Base-by-base conservation (phyloP, 257 asterid species). In the Solanum phureja region DNA sequence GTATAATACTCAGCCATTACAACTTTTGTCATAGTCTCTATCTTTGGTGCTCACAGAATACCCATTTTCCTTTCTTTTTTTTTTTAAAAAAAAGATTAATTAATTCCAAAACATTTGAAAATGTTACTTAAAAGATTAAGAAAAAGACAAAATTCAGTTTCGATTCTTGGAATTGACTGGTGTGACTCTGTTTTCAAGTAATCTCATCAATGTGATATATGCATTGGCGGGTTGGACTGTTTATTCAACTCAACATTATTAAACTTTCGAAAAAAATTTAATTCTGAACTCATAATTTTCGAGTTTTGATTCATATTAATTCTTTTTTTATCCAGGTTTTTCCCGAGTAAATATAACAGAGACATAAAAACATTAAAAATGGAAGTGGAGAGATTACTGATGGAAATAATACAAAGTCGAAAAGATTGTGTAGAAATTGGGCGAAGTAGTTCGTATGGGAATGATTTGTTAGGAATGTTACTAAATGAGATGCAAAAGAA, bases 381-480 rank as follows among this genome's bases (percentile, higher is more conserved):
- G 74, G 98, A 97, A 87, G 98, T 97, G 84, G 99, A 97, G 92
- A 91, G 92, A 83, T 84, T 91, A 46, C 6, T 97, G 58, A 95
- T 97, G 99, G 98, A 97, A 91, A 97, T 97, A 87, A 96, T 97
- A 83, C 95, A 95, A 84, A 93, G 96, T 76, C 91, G 99, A 18
- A 92, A 89, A 34, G 98, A 95, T 73, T 71, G 95, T 71, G 96
- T 94, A 0, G 98, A 96, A 46, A 88, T 95, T n/a, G 98, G 99
- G 0, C 85, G 99, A 44, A 94, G 95, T 91, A 91, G 91, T 44
- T 73, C 8, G 7, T 71, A 71, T 71, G 5, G 60, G 21, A 49
- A 49, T 49, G 60, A 49, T 49, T 5, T 14, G 3, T 49, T 49
- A 49, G 60, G 60, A 49, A 86, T 94, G 91, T 82, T 97, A 74